Evolutionary conservation across 305 asterid genomes (phyloP).

Genomic region (Rubia peregrina): DNA sequence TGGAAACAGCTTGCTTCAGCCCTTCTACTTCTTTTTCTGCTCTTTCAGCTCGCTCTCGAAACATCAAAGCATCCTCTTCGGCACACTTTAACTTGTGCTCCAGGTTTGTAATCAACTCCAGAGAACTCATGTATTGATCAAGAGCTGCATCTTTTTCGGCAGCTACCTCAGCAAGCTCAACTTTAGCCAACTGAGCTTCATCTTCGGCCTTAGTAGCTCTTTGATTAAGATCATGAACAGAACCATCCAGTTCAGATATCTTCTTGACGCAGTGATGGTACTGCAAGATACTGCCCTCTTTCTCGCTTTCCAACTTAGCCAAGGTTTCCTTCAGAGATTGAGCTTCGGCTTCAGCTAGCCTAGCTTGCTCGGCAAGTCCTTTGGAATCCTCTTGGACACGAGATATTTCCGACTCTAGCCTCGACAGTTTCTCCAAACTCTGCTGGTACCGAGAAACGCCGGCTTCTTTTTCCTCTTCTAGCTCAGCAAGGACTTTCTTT

Average conservation of each 20-base stretch:
- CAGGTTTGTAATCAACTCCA: constrained; percentile 58
- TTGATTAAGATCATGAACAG: constrained; percentile 36
- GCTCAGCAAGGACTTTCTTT: constrained; percentile 62
- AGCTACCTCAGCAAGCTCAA: constrained; percentile 40
- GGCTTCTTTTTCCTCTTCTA: constrained; percentile 90
- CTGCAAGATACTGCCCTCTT: constrained; percentile 61
- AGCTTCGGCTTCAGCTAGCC: constrained; percentile 72
- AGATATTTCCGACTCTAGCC: constrained; percentile 56
- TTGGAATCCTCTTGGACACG: constrained; percentile 55
- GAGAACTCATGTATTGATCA: constrained; percentile 55
- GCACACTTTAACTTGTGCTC: constrained; percentile 62
- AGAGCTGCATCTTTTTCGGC: constrained; percentile 76
- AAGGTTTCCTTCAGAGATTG: constrained; percentile 52
- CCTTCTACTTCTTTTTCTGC: constrained; percentile 68
- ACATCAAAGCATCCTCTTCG: constrained; percentile 53
- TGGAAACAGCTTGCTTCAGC: constrained; percentile 52
- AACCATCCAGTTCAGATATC: constrained; percentile 55
- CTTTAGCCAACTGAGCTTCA: constrained; percentile 48
- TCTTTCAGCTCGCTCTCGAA: constrained; percentile 67
- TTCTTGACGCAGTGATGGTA: constrained; percentile 56
- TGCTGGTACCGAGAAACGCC: constrained; percentile 62
- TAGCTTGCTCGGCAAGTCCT: constrained; percentile 56
- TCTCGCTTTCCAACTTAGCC: constrained; percentile 59
- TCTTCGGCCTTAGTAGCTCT: constrained; percentile 50
- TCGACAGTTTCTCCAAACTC: constrained; percentile 55